These are phyloP conservation scores for Cladosporium sp. DNA, from an alignment of 2,329 filamentous ascomycete species.

Conservation along the genomic window DNA sequence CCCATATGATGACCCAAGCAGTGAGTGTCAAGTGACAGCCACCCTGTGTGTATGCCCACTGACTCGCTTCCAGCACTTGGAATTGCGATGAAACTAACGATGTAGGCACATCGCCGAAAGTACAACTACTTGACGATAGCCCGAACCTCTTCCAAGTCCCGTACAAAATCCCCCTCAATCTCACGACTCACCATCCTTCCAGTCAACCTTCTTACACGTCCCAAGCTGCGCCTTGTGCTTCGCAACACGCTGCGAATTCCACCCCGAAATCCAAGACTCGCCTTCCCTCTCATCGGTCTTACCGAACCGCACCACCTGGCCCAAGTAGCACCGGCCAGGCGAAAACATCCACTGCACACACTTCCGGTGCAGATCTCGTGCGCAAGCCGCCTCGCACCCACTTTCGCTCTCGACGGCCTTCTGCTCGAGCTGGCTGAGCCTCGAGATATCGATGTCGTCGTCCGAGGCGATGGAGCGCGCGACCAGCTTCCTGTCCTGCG, in stretches of 20 bases:
- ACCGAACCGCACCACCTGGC: constrained; percentile 27
- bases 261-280: constrained; percentile 28
- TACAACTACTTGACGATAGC: not conserved
- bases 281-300: constrained; percentile 25
- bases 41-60: not conserved
- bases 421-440: constrained; percentile 22
- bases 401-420: constrained; percentile 21
- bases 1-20: no score
- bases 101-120: no score
- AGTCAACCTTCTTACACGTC: constrained; percentile 15
- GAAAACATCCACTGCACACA: constrained; percentile 33
- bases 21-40: no score
- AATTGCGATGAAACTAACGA: constrained; percentile 1
- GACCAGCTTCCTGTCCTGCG: constrained; percentile 24
- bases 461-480: constrained; percentile 14
- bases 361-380: constrained; percentile 14
- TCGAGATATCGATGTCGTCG: constrained; percentile 19
- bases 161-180: constrained; percentile 16
- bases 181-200: constrained; percentile 5
- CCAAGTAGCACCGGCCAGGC: constrained; percentile 29
- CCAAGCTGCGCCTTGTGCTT: constrained; percentile 19
- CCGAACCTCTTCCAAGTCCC: not conserved
- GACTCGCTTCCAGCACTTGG: constrained; percentile 20
- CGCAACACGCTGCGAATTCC: constrained; percentile 24
- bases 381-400: constrained; percentile 27